Percentiles rank a stretch among this genome's conserved stretches.
These are phyloP conservation scores for Teratosphaeria pseudoeucalypti DNA, from an alignment of 2,329 filamentous ascomycete genomes.

Conservation along the genomic window DNA sequence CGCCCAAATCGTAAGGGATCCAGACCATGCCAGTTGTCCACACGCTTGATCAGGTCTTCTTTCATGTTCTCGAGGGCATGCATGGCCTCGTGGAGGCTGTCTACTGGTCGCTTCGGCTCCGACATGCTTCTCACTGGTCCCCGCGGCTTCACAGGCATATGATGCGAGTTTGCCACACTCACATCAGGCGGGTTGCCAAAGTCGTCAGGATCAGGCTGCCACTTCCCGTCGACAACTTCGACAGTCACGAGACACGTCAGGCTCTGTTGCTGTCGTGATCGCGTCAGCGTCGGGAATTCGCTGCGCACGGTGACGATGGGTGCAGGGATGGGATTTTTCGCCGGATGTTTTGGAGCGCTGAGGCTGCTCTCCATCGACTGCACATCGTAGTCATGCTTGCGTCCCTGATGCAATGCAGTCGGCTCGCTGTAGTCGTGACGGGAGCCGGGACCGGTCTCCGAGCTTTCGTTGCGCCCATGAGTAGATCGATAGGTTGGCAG, in stretches of 20 bases:
- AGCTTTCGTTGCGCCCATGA: slow-evolving; percentile 71
- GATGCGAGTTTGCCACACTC: slow-evolving; percentile 10
- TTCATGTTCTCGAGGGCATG: slow-evolving; percentile 76
- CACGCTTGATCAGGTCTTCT: slow-evolving; percentile 71
- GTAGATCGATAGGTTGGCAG: slow-evolving; percentile 16
- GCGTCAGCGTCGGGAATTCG: slow-evolving; percentile 88
- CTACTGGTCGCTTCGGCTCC: slow-evolving; percentile 19
- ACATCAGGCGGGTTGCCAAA: slow-evolving; percentile 32
- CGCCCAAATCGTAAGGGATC: slow-evolving; percentile 92
- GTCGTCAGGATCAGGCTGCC: slow-evolving; percentile 77
- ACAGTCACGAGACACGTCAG: slow-evolving; percentile 89
- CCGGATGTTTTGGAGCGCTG: slow-evolving; percentile 55
- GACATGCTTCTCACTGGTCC: background rate
- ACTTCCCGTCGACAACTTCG: slow-evolving; percentile 86
- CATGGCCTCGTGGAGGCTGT: slow-evolving; percentile 52
- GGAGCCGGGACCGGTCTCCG: slow-evolving; percentile 60
- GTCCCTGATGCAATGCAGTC: slow-evolving; percentile 49
- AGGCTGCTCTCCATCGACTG: slow-evolving; percentile 90
- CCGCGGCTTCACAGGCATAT: slow-evolving; percentile 42
- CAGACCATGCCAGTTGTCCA: slow-evolving; percentile 96
- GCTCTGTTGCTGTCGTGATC: slow-evolving; percentile 87
- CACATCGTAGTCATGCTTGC: slow-evolving; percentile 87
- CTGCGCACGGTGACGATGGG: slow-evolving; percentile 91
- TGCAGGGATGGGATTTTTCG: slow-evolving; percentile 79
- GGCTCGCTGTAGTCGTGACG: slow-evolving; percentile 73